Percentiles rank a stretch among this genome's conserved stretches.
phyloP scores from a whole-genome alignment of 1,284 basidiomycete species.

The Fistulinella cinereoalba region DNA sequence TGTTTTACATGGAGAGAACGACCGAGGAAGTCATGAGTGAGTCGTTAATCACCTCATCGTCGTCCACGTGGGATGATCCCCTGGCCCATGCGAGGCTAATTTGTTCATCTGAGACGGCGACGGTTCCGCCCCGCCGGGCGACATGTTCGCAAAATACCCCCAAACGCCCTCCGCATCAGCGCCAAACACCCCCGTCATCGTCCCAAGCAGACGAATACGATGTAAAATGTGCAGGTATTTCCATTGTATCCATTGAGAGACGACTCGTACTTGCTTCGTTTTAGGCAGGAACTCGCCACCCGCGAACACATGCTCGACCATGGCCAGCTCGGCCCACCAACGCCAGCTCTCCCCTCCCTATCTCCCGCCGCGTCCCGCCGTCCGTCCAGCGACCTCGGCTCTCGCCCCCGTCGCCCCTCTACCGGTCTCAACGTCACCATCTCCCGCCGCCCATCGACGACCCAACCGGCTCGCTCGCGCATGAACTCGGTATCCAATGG shows the following conservation, averaged over 20 bases:
- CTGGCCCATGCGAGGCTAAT: slow-evolving; percentile 3
- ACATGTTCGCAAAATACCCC: slow-evolving; percentile 77
- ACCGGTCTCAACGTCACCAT: slow-evolving; percentile 30
- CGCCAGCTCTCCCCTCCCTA: slow-evolving; percentile 45
- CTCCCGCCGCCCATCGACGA: slow-evolving; percentile 27
- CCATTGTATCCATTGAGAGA: not conserved
- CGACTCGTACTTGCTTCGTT: not conserved
- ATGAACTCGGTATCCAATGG: slow-evolving; percentile 20
- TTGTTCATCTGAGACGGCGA: slow-evolving; percentile 57
- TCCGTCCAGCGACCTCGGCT: slow-evolving; percentile 36
- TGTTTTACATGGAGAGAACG: slow-evolving; percentile 79
- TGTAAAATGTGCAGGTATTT: slow-evolving; percentile 87
- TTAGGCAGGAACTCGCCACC: slow-evolving; percentile 78
- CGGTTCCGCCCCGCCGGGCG: slow-evolving; percentile 55
- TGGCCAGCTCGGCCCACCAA: slow-evolving; percentile 69
- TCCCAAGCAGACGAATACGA: slow-evolving; percentile 64
- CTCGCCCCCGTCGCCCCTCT: slow-evolving; percentile 29
- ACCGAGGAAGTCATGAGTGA: slow-evolving; percentile 75
- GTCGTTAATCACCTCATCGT: slow-evolving; percentile 22
- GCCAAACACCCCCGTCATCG: slow-evolving; percentile 53
- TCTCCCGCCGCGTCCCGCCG: slow-evolving; percentile 53
- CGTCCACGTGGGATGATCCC: slow-evolving; percentile 1
- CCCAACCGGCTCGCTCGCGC: slow-evolving; percentile 22
- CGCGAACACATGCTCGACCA: slow-evolving; percentile 92
- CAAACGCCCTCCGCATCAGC: slow-evolving; percentile 60